Percentiles rank a stretch among this genome's conserved stretches.
phyloP scores from a whole-genome alignment of 495 filamentous ascomycete species.

The Hypoxylon crocopeplum region DNA sequence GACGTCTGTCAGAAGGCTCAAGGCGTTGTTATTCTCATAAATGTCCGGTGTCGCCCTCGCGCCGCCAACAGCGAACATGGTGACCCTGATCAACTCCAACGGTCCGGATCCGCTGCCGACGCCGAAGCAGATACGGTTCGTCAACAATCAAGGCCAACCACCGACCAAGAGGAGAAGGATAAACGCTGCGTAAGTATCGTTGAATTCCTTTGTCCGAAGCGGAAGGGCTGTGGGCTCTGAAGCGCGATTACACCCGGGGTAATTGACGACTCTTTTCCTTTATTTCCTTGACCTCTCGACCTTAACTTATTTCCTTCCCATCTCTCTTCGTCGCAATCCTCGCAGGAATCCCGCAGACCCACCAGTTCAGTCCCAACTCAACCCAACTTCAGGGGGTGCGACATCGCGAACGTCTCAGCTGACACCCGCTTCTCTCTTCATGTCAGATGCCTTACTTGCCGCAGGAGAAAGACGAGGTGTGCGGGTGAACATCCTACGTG shows the following conservation, averaged over 20 bases:
- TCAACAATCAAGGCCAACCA: constrained; percentile 81
- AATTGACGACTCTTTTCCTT: constrained; percentile 34
- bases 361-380: constrained; percentile 32
- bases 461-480: constrained; percentile 84
- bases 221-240: constrained; percentile 26
- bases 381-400: constrained; percentile 40
- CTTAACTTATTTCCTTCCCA: constrained; percentile 18
- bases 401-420: constrained; percentile 22
- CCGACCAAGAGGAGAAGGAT: constrained; percentile 82
- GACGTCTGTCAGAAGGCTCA: too few relatives aligned
- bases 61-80: constrained; percentile 43
- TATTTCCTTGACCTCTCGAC: constrained; percentile 19
- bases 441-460: constrained; percentile 75
- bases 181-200: constrained; percentile 73
- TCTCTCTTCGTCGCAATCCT: constrained; percentile 24
- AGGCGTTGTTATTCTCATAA: neutral
- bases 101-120: constrained; percentile 47
- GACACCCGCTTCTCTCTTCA: constrained; percentile 23
- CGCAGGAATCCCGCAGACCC: constrained; percentile 30
- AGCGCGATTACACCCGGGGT: constrained; percentile 12
- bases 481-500: constrained; percentile 78
- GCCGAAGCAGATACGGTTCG: constrained; percentile 73
- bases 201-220: constrained; percentile 32
- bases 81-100: constrained; percentile 48
- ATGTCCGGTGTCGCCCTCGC: too few relatives aligned